A percentile compares a stretch with the other conserved stretches of the same genome.
These are phyloP conservation scores for Linanthus parryae DNA, from an alignment of 148 eudicot genomes.

Conservation along the genomic window DNA sequence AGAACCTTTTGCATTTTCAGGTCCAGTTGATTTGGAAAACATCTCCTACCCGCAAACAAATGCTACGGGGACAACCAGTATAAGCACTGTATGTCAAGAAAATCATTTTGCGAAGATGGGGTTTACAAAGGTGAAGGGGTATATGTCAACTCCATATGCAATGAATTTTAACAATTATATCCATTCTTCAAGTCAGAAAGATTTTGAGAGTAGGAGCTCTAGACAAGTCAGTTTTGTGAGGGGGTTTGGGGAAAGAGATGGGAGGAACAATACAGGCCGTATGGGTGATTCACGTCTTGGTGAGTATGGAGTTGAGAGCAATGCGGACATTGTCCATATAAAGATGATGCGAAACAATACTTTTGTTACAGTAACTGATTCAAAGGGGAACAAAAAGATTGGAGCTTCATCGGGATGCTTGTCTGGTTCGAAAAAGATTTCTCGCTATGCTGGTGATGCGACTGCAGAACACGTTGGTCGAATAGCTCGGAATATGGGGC, in stretches of 20 bases:
- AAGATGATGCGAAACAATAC: conserved; percentile 74
- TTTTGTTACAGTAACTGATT: conserved; percentile 80
- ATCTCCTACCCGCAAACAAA: conserved; percentile 6
- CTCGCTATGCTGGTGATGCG: conserved; percentile 75
- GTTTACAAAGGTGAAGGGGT: conserved; percentile 3
- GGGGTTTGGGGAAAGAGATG: conserved; percentile 30
- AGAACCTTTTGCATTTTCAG: conserved; percentile 14
- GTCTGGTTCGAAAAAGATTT: conserved; percentile 52
- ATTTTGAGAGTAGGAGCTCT: conserved; percentile 20
- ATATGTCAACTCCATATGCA: conserved; percentile 9
- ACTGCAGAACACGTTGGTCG: conserved; percentile 87
- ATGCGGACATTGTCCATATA: conserved; percentile 76
- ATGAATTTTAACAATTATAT: conserved; percentile 31
- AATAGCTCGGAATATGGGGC: conserved; percentile 46
- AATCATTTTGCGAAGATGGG: conserved; percentile 14
- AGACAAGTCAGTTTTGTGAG: conserved; percentile 33
- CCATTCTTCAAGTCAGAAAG: conserved; percentile 47
- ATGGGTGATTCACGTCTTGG: conserved; percentile 9
- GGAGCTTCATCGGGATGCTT: conserved; percentile 62
- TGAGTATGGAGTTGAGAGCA: conserved; percentile 28
- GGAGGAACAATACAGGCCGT: neutral
- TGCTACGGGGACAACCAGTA: neutral
- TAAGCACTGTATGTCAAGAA: conserved; percentile 10
- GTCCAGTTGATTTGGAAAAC: conserved; percentile 6
- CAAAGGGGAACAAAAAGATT: conserved; percentile 64